Evolutionary conservation across 495 filamentous ascomycete genomes (phyloP).

Genomic region (Hypoxylon intermedium): DNA sequence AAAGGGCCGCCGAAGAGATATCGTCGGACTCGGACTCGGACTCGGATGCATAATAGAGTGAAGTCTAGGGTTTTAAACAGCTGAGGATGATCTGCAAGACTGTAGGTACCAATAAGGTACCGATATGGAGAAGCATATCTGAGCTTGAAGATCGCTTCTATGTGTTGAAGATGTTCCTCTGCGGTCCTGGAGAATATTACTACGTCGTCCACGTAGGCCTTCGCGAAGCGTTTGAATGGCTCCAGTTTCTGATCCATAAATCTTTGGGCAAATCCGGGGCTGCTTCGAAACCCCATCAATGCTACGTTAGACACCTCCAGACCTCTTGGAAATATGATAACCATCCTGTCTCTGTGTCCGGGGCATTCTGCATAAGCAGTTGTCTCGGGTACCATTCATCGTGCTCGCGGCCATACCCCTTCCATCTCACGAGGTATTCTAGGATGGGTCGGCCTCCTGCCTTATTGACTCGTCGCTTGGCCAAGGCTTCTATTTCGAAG

Average conservation of each 20-base stretch:
- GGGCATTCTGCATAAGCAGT: neutral
- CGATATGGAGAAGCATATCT: no score
- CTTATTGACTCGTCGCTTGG: neutral
- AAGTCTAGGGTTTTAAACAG: no score
- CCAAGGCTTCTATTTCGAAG: neutral
- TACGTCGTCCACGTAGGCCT: slow-evolving; percentile 7
- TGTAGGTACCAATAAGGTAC: no score
- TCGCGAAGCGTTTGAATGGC: neutral
- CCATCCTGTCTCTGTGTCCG: slow-evolving; percentile 8
- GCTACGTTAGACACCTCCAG: slow-evolving; percentile 14
- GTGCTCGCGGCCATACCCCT: neutral
- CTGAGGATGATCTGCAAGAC: no score
- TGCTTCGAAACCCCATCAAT: slow-evolving; percentile 12
- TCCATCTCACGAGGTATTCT: neutral
- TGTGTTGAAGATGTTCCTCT: slow-evolving; percentile 1
- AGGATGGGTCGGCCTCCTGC: neutral
- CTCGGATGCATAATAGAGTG: no score
- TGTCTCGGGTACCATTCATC: neutral
- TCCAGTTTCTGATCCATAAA: slow-evolving; percentile 14
- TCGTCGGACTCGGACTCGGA: no score
- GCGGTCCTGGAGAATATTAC: neutral
- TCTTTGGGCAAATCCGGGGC: neutral
- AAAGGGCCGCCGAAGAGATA: no score
- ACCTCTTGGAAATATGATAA: neutral
- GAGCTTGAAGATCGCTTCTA: neutral